Evolutionary conservation across 2,329 filamentous ascomycete species (phyloP), one percentile per base, ranked within the genome.

Genomic region (Nothopassalora personata): DNA sequence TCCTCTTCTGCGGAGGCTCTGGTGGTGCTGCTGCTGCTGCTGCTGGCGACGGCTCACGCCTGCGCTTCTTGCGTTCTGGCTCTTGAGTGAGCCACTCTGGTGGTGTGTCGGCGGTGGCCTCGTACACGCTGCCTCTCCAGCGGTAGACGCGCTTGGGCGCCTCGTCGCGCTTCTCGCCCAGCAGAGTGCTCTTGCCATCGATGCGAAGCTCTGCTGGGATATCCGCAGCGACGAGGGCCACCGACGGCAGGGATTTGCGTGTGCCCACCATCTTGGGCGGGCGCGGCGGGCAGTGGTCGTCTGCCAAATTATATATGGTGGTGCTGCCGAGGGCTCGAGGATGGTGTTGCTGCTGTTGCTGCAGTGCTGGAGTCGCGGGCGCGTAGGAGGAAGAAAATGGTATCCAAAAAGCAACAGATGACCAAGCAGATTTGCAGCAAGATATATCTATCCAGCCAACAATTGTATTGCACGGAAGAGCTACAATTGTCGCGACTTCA

Each of bases 41-140:
- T 36, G 8, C 13, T 39, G 36, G 36, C 15, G 36, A 39, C n/a
- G 39, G 39, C 13, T 13, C 15, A 13, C 45, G 31, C 57, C 52
- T 59, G 56, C 49, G 55, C 47, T 57, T 56, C 31, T 55, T 33
- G 2, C 49, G 50, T 11, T 49, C 53, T 19, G 61, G 50, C n/a
- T 65, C 57, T 8, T 56, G 47, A 8, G 62, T 56, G 39, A 65
- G 62, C 63, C 63, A 65, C 52, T 64, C 63, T 30, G 56, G 50
- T 4, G 63, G 63, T 10, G 63, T 65, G 49, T 65, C 58, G 39
- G 55, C 57, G 33, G 62, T 61, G 33, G 64, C 60, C 30, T 47
- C 59, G 46, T 65, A 65, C 23, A 53, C 58, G 13, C 53, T 53
- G 50, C 63, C 63, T n/a, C 57, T 53, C 63, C 63, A 65, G 45